A percentile compares a stretch with the other conserved stretches of the same genome.
phyloP scores from a whole-genome alignment of 2,329 filamentous ascomycete species.

The Pyricularia sp. region DNA sequence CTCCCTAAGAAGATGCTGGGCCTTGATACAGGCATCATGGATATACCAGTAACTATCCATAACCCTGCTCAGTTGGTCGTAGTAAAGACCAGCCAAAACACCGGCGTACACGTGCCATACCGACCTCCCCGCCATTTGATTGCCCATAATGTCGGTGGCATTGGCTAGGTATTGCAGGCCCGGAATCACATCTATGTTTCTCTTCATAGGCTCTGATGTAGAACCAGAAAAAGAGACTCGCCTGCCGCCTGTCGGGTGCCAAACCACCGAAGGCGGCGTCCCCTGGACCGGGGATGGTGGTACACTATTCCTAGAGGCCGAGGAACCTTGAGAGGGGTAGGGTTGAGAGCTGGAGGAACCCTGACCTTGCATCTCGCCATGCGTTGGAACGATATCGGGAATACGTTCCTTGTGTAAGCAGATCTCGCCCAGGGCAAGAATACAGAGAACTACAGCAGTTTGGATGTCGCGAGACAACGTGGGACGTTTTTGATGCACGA shows the following conservation, averaged over 20 bases:
- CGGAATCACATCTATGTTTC: constrained; percentile 78
- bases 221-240: constrained; percentile 40
- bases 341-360: neutral
- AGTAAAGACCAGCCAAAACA: constrained; percentile 78
- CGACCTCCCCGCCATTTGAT: constrained; percentile 67
- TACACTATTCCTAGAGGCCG: constrained; percentile 36
- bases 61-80: constrained; percentile 77
- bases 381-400: constrained; percentile 45
- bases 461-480: constrained; percentile 52
- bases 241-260: constrained; percentile 41
- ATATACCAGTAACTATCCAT: constrained; percentile 70
- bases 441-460: constrained; percentile 72
- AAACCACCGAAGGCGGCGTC: constrained; percentile 38
- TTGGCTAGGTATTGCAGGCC: constrained; percentile 84
- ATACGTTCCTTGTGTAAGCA: constrained; percentile 46
- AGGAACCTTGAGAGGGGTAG: neutral
- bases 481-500: constrained; percentile 5
- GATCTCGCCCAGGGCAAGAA: constrained; percentile 81
- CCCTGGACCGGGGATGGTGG: constrained; percentile 43
- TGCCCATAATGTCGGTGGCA: constrained; percentile 78
- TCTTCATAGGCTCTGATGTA: constrained; percentile 15
- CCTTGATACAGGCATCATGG: constrained; percentile 42
- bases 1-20: constrained; percentile 68
- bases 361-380: neutral
- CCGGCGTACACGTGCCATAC: constrained; percentile 78